Evolutionary conservation across 2,329 filamentous ascomycete species (phyloP), one percentile per base, ranked within the genome.

Genomic region (Epichloe hybrida): DNA sequence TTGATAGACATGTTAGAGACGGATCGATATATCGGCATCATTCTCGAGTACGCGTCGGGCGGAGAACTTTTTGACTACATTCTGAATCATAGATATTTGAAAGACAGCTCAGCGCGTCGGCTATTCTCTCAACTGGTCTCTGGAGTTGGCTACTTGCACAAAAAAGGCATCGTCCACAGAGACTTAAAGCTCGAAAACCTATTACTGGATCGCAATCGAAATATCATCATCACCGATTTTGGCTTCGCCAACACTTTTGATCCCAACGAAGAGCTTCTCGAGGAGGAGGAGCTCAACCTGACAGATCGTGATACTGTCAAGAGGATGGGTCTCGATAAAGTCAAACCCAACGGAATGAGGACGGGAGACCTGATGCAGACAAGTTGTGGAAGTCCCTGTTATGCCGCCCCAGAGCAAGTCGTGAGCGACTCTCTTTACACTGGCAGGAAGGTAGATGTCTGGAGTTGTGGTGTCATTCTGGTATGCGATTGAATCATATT

Each of bases 151-250:
- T 98, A 98, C 68, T 74, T 98, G 52, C 93, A 98, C 72, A 96
- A 95, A 69, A 97, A 95, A 71, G 93, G 93, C 54, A 98, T 98
- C 58, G 93, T 98, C 13, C 93, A 98, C 66, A 84, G 93, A 61
- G 93, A 98, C 70, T 71, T 98, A 57, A 98, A 98, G 70, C 76
- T 98, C 45, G 93, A 98, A 70, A 98, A 98, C 63, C 68, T 98
- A 60, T 77, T 98, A 38, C 77, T 98, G 48, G 93, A 98, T 69
- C 84, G 91, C 55, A 96, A 98, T 64, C 85, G 89, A 56, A 98
- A 98, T 72, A 97, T 98, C 63, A 98, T 98, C 70, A 98, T 98
- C 64, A 98, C 93, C 15, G 93, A 98, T 69, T 98, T 98, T 69
- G 93, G 93, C 17, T 98, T 98, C 65, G 93, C 93, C 58, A 98